A percentile compares a stretch with the other conserved stretches of the same genome.
Evolutionary conservation across 2,329 filamentous ascomycete species (phyloP).

Genomic region (Sarocladiaceae sp.): DNA sequence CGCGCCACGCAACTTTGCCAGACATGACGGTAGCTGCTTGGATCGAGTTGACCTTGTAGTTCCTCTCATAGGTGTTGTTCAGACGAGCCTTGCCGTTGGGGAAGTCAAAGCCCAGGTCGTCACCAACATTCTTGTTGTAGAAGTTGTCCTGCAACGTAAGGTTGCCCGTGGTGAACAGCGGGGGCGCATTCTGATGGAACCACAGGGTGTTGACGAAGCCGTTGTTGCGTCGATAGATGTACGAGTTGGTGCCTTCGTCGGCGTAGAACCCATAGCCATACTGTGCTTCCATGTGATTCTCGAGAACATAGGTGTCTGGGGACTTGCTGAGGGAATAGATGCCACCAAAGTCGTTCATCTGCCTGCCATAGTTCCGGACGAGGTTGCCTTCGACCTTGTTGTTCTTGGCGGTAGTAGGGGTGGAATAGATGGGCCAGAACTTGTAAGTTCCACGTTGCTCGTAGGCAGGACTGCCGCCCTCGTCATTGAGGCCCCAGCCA

Average conservation of each 20-base stretch:
- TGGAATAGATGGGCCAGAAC: neutral
- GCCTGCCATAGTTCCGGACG: neutral
- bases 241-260: constrained; percentile 4
- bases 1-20: neutral
- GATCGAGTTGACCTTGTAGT: neutral
- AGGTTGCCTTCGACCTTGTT: constrained; percentile 4
- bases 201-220: neutral
- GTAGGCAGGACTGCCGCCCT: constrained; percentile 1
- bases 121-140: neutral
- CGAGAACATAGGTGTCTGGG: neutral
- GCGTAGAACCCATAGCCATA: neutral
- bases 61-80: neutral
- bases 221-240: neutral
- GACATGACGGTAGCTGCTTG: neutral
- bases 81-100: neutral
- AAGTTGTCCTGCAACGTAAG: neutral
- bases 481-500: constrained; percentile 8
- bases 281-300: neutral
- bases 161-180: neutral
- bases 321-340: neutral
- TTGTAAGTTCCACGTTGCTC: neutral
- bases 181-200: neutral
- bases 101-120: neutral
- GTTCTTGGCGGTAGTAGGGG: neutral
- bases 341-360: neutral